A percentile compares a stretch with the other conserved stretches of the same genome.
Evolutionary conservation across 23 red algal species (phyloP).

Genomic region (Pyropia haitanensis): DNA sequence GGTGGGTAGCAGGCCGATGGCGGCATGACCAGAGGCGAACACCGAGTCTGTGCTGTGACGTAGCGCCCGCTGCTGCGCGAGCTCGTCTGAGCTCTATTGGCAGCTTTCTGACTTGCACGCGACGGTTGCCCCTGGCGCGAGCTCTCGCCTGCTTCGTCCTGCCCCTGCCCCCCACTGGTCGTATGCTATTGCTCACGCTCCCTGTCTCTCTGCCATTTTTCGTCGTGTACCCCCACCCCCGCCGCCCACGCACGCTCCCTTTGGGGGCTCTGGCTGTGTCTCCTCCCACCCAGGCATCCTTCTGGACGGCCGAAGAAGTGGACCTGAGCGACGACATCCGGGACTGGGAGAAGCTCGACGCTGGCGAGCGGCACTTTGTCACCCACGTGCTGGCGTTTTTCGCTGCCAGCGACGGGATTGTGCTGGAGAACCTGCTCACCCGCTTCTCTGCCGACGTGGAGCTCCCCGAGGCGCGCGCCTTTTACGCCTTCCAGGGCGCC

Average conservation of each 20-base stretch:
- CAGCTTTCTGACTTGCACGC: no score
- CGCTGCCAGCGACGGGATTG: conserved; percentile 94
- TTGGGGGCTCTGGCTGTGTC: background rate
- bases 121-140: no score
- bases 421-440: conserved; percentile 91
- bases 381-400: conserved; percentile 94
- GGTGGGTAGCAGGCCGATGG: background rate
- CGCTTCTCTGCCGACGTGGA: conserved; percentile 88
- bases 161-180: no score
- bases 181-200: no score
- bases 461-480: conserved; percentile 92
- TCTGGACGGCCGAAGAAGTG: conserved; percentile 76
- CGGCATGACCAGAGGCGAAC: no score
- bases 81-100: no score
- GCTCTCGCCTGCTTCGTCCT: no score
- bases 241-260: no score
- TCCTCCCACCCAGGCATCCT: conserved; percentile 20
- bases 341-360: conserved; percentile 38
- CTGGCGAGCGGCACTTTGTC: conserved; percentile 85
- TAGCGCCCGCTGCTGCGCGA: no score
- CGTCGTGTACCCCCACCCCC: no score
- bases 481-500: conserved; percentile 95
- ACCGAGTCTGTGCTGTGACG: no score
- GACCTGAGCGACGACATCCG: conserved; percentile 34
- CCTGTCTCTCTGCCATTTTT: background rate